Conservation (phyloP, 352 stramenopile species). For the Phytophthora ohioensis region DNA sequence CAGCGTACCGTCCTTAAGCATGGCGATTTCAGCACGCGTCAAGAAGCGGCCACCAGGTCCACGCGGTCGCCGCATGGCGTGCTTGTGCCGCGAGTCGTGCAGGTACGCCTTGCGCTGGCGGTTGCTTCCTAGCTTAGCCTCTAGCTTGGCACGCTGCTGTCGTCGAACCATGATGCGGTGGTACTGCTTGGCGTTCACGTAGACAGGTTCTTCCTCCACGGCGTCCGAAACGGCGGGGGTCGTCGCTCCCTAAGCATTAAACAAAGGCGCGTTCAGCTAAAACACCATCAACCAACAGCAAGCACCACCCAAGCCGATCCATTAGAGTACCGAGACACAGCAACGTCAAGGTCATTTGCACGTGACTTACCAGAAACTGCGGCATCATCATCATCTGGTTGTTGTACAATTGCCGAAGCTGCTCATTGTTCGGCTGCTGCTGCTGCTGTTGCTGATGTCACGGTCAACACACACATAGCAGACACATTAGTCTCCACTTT, state of each 20-base stretch:
- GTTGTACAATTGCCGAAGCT: conserved; percentile 77
- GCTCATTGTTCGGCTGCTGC: conserved; percentile 80
- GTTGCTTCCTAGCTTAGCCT: conserved; percentile 81
- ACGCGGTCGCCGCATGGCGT: conserved; percentile 87
- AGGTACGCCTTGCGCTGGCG: conserved; percentile 89
- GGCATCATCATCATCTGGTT: conserved; percentile 85
- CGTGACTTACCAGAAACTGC: conserved; percentile 71
- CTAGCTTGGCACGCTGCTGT: conserved; percentile 88
- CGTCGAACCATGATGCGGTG: conserved; percentile 91
- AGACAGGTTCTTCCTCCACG: conserved; percentile 88
- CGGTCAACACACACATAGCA: conserved; percentile 2
- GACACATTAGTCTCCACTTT: conserved; percentile 4
- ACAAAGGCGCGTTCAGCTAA: conserved; percentile 63
- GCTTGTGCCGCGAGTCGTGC: conserved; percentile 88
- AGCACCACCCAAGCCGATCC: conserved; percentile 21
- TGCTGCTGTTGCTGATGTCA: conserved; percentile 38
- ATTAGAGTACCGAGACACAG: conserved; percentile 20
- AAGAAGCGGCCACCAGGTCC: conserved; percentile 87
- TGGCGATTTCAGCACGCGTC: conserved; percentile 83
- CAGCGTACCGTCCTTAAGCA: conserved; percentile 71
- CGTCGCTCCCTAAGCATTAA: conserved; percentile 47
- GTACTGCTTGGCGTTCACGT: conserved; percentile 93
- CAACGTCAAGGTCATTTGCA: conserved; percentile 8
- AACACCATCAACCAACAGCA: conserved; percentile 15
- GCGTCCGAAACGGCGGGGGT: conserved; percentile 20